Percentiles rank a stretch among this genome's conserved stretches.
phyloP scores from a whole-genome alignment of 1,284 basidiomycete species.

The Trichosporon sp. region DNA sequence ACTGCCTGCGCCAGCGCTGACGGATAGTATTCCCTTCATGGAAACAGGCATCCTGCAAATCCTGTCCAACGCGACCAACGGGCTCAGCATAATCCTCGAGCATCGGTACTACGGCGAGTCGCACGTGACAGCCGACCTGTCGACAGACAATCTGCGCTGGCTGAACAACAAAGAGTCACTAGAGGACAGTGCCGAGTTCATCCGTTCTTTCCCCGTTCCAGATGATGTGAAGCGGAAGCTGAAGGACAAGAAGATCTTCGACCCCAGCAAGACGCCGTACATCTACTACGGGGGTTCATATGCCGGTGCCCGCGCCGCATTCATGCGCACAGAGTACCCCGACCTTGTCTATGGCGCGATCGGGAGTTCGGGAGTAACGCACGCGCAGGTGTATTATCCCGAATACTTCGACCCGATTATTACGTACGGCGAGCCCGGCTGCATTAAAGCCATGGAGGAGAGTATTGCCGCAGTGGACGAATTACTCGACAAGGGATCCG shows the following conservation, averaged over 20 bases:
- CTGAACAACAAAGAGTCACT: constrained; percentile 82
- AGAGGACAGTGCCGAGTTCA: constrained; percentile 87
- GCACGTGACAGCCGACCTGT: constrained; percentile 60
- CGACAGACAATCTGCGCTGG: constrained; percentile 74
- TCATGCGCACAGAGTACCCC: constrained; percentile 70
- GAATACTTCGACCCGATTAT: constrained; percentile 81
- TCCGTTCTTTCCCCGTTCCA: constrained; percentile 67
- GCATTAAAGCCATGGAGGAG: constrained; percentile 63
- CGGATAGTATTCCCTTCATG: constrained; percentile 43
- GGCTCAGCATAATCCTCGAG: constrained; percentile 80
- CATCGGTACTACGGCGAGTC: constrained; percentile 70
- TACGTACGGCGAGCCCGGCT: constrained; percentile 63
- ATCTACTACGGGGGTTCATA: constrained; percentile 83
- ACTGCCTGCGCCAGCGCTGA: neutral
- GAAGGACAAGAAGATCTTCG: constrained; percentile 54
- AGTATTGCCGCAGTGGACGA: constrained; percentile 61
- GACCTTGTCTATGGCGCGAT: constrained; percentile 86
- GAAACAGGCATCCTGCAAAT: constrained; percentile 73
- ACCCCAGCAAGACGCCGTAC: constrained; percentile 62
- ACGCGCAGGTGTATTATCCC: constrained; percentile 53
- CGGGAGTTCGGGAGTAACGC: constrained; percentile 62
- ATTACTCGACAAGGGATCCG: constrained; percentile 53
- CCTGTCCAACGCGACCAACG: constrained; percentile 71
- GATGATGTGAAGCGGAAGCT: constrained; percentile 51
- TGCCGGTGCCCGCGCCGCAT: constrained; percentile 87